These are phyloP conservation scores for Mucor mucedo DNA, from an alignment of 371 early-diverging fungal species.

Conservation along the genomic window DNA sequence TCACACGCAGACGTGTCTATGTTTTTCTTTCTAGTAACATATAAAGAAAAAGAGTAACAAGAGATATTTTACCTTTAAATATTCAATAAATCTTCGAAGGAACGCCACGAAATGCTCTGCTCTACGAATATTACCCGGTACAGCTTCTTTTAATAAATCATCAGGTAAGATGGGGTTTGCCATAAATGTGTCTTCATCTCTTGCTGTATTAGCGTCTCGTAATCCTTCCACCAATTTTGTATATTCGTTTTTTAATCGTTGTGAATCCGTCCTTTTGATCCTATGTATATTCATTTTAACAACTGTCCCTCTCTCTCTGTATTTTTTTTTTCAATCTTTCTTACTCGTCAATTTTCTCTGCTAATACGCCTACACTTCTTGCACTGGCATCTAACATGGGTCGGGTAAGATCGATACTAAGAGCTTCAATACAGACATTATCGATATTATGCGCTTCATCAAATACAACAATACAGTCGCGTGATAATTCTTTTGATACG, in stretches of 20 bases:
- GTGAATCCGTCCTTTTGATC: constrained; percentile 86
- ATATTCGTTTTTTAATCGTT: constrained; percentile 90
- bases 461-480: constrained; percentile 97
- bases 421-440: constrained; percentile 98
- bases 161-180: constrained; percentile 90
- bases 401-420: constrained; percentile 93
- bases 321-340: constrained; percentile 1
- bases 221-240: constrained; percentile 88
- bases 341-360: constrained; percentile 75
- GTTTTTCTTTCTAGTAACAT: background rate
- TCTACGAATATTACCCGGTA: constrained; percentile 98
- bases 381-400: constrained; percentile 92
- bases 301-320: too few species aligned
- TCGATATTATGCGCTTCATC: constrained; percentile 99
- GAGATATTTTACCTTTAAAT: constrained; percentile 78
- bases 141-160: constrained; percentile 90
- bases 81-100: constrained; percentile 97
- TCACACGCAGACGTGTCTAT: constrained; percentile 93
- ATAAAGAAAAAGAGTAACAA: background rate
- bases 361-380: constrained; percentile 74
- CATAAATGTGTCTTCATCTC: constrained; percentile 80
- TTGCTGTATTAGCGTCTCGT: constrained; percentile 71
- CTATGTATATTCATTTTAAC: constrained; percentile 30
- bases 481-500: constrained; percentile 93
- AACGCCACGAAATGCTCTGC: constrained; percentile 99